Evolutionary conservation across 2,329 filamentous ascomycete genomes (phyloP), one percentile per base, ranked within the genome.

Genomic region (Proliferodiscus dingleyae): DNA sequence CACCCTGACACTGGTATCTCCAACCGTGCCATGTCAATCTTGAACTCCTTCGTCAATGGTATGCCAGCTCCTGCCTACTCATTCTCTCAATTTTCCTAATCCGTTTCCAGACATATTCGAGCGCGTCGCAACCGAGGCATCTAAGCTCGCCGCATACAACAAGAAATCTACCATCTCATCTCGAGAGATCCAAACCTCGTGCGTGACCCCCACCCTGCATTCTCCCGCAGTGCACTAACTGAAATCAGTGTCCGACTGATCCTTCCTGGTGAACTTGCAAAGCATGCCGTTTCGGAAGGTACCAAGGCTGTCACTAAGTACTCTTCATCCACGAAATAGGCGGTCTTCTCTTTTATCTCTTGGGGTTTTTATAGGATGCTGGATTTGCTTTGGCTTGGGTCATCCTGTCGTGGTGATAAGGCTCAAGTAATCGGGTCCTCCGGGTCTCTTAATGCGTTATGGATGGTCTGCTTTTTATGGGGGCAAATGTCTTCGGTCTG

Each of bases 251-350:
- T 98, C 63, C 87, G 93, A 60, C 83, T 98, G 53, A 98, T 98
- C 74, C 86, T 98, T 44, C 93, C 93, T 37, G 93, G 93, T 76
- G 93, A 98, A 77, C 82, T 98, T 63, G 93, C 93, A 71, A 98
- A 98, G 86, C 93, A 98, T 75, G 93, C 93, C 61, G 93, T 98
- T 39, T 98, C 93, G 63, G 93, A 98, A 78, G 93, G 93, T 68
- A 98, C 93, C 71, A 98, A 98, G 88, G 93, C 93, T 48, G 93
- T 98, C 63, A 98, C 93, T 80, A 98, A 98, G 85, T 98, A 97
- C 83, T 97, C 91, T 61, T 96, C 91, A 50, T 96, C 91, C 68
- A 93, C 90, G 74, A 98, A 97, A 89, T 97, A 95, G 81, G 73
- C 54, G 54, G 58, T 59, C n/a, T n/a, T n/a, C n/a, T n/a, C n/a